Conservation (phyloP, 345 rosid species). For the Abelmoschus esculentus region DNA sequence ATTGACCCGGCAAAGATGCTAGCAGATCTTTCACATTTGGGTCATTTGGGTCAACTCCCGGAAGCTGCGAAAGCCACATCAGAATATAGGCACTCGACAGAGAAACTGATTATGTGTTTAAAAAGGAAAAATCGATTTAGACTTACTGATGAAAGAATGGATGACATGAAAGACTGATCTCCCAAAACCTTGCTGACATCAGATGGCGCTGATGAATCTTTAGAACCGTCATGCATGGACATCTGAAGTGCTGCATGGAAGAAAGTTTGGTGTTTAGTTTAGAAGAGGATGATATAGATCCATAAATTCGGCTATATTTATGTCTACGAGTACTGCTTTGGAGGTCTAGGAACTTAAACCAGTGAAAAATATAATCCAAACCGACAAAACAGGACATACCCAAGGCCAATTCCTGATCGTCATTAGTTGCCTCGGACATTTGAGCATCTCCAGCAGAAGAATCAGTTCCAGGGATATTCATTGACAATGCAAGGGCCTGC, state of each 20-base stretch:
- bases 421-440: slow-evolving; percentile 53
- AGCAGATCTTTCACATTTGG: slow-evolving; percentile 20
- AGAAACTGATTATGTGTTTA: slow-evolving; percentile 7
- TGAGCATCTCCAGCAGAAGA: slow-evolving; percentile 41
- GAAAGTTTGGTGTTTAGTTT: background rate
- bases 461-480: slow-evolving; percentile 29
- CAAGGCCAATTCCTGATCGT: slow-evolving; percentile 59
- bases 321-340: too few species aligned
- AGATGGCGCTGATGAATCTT: slow-evolving; percentile 24
- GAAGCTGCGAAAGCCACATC: background rate
- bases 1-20: slow-evolving; percentile 54
- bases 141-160: slow-evolving; percentile 69
- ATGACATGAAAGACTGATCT: slow-evolving; percentile 67
- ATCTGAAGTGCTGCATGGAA: slow-evolving; percentile 61
- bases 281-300: background rate
- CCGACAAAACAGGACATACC: slow-evolving; percentile 30
- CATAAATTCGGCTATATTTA: background rate
- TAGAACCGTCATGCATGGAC: slow-evolving; percentile 49
- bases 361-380: background rate
- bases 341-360: background rate
- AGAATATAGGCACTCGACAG: background rate
- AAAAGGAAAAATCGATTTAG: background rate
- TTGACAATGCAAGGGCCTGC: slow-evolving; percentile 62
- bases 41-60: too few species aligned
- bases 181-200: slow-evolving; percentile 44